phyloP scores from a whole-genome alignment of 768 basidiomycete species.

The Lanmaoa rubissima region DNA sequence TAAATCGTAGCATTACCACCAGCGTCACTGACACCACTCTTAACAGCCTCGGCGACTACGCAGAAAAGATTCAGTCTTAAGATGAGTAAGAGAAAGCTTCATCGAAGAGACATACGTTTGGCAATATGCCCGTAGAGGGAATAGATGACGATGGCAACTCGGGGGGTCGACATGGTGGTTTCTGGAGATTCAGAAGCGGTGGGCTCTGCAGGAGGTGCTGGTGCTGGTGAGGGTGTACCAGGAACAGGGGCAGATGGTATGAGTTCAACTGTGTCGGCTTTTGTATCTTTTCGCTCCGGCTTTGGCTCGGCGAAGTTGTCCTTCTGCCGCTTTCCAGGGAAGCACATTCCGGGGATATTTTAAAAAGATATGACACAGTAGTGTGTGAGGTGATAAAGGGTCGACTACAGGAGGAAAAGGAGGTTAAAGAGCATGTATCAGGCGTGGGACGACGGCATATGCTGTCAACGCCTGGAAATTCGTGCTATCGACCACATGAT shows the following conservation, averaged over 20 bases:
- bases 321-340: constrained; percentile 38
- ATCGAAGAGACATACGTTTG: constrained; percentile 35
- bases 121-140: constrained; percentile 50
- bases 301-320: constrained; percentile 32
- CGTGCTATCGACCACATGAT: constrained; percentile 15
- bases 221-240: not conserved
- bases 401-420: not conserved
- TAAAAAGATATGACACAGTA: not conserved
- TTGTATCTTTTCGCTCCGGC: constrained; percentile 14
- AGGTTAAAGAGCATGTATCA: constrained; percentile 4
- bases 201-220: not conserved
- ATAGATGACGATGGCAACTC: constrained; percentile 48
- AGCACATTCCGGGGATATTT: constrained; percentile 33
- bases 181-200: not conserved
- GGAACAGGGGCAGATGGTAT: constrained; percentile 3
- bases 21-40: constrained; percentile 40
- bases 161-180: constrained; percentile 28
- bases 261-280: constrained; percentile 4
- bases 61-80: not conserved
- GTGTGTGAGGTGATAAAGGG: constrained; percentile 11
- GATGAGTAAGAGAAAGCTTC: not conserved
- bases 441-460: constrained; percentile 28
- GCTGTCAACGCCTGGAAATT: constrained; percentile 12
- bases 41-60: constrained; percentile 35
- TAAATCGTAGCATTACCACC: constrained; percentile 46